Conservation (phyloP, 2,329 filamentous ascomycete species). For the Ceratocystis colombiana region DNA sequence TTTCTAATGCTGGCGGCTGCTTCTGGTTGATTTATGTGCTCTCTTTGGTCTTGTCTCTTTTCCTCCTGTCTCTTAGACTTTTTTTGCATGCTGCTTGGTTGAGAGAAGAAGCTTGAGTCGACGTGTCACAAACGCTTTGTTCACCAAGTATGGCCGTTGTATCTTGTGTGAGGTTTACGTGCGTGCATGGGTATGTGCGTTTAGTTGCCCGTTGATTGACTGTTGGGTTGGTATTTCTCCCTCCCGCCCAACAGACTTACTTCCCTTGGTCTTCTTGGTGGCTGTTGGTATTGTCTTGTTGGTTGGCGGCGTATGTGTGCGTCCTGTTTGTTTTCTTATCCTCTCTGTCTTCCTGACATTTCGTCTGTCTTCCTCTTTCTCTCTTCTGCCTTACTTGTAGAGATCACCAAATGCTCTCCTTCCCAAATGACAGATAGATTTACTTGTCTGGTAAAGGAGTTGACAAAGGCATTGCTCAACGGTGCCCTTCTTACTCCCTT, state of each 20-base stretch:
- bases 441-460: background rate
- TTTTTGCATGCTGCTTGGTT: too few species aligned
- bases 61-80: background rate
- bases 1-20: conserved; percentile 7
- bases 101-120: background rate
- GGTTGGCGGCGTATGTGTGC: background rate
- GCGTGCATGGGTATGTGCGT: too few species aligned
- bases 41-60: background rate
- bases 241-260: too few species aligned
- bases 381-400: background rate
- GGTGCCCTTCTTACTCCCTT: background rate
- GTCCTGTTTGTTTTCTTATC: background rate
- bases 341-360: background rate
- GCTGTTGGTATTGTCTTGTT: too few species aligned
- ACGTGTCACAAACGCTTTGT: conserved; percentile 11
- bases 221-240: too few species aligned
- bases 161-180: too few species aligned
- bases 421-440: background rate
- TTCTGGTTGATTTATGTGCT: background rate
- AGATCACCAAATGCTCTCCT: background rate
- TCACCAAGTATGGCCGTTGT: background rate
- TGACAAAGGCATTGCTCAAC: background rate
- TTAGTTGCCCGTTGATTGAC: too few species aligned
- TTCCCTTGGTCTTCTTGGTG: too few species aligned
- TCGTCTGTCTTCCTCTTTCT: background rate